A percentile compares a stretch with the other conserved stretches of the same genome.
phyloP scores from a whole-genome alignment of 768 basidiomycete species.

The Candolleomyces aberdarensis region DNA sequence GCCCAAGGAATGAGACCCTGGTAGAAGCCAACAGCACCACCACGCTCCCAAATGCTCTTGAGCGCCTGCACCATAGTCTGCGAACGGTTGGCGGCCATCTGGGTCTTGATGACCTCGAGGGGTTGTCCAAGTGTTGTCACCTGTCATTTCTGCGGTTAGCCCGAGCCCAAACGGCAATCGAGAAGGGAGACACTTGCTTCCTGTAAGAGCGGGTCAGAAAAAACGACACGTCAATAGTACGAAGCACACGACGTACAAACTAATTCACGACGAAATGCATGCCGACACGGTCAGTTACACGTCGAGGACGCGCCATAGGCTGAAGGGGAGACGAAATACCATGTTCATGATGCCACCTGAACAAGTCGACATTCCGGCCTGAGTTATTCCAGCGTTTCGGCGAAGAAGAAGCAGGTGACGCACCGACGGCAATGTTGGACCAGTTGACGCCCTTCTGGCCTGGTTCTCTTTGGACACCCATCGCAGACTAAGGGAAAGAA shows the following conservation, averaged over 20 bases:
- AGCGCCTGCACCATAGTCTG: slow-evolving; percentile 89
- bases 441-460: slow-evolving; percentile 90
- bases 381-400: slow-evolving; percentile 12
- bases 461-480: slow-evolving; percentile 84
- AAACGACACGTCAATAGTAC: slow-evolving; percentile 15
- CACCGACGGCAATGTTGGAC: slow-evolving; percentile 95
- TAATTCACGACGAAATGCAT: slow-evolving; percentile 18
- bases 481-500: slow-evolving; percentile 28
- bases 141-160: slow-evolving; percentile 33
- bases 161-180: neutral
- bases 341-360: slow-evolving; percentile 98
- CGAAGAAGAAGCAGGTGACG: slow-evolving; percentile 25
- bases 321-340: slow-evolving; percentile 45
- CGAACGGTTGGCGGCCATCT: slow-evolving; percentile 96
- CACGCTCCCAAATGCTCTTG: slow-evolving; percentile 85
- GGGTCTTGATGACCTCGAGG: slow-evolving; percentile 96
- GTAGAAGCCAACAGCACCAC: slow-evolving; percentile 87
- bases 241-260: slow-evolving; percentile 47
- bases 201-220: slow-evolving; percentile 33
- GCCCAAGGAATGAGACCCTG: slow-evolving; percentile 99
- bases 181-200: slow-evolving; percentile 55
- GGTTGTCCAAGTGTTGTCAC: slow-evolving; percentile 99
- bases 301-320: slow-evolving; percentile 7
- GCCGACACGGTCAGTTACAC: slow-evolving; percentile 5
- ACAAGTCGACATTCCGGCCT: slow-evolving; percentile 16